Evolutionary conservation across 2,329 filamentous ascomycete species (phyloP), one percentile per base, ranked within the genome.

Genomic region (Claviceps lovelessii): DNA sequence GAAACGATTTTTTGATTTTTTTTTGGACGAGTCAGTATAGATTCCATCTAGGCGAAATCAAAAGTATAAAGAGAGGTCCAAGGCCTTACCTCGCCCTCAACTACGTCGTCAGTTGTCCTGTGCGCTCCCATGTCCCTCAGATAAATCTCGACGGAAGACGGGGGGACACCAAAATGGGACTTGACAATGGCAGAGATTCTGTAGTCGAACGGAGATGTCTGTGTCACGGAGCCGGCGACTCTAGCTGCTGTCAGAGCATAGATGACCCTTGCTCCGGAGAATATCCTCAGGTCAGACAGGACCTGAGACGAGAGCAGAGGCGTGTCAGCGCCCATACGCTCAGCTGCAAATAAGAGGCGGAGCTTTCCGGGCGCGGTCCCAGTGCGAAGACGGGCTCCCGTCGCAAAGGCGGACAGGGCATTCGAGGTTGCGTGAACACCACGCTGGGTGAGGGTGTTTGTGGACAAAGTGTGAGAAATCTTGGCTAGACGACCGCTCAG

Each of bases 121-220:
- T 79, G 72, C 39, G 71, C 69, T 5, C 72, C 72, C 37, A 73
- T 81, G 64, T 89, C 85, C 61, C 76, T 79, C 57, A 95, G 67
- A 63, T 86, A 79, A 44, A 96, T 68, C 72, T 97, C 91, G 1
- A 91, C 78, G 61, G 83, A 85, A 59, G 85, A 88, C 45, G 93
- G 65, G 2, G 91, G 90, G 10, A 85, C 76, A 3, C 93, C 93
- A 64, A 97, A 95, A 67, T 95, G 90, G 59, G 65, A 62, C 52
- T 62, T 59, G 52, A 59, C 61, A 47, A 68, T 65, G 45, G 67
- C 68, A 42, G 69, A 72, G 58, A 77, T 76, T 60, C 91, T 76
- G 68, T 97, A 97, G 67, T 97, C 91, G 65, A 88, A 94, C 44
- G 90, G 77, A 58, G 88, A 84, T 8, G 88, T 95, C 71, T 97